Percentiles rank a stretch among this genome's conserved stretches.
phyloP scores from a whole-genome alignment of 1,284 basidiomycete genomes.

The Ustilago vetiveriae region DNA sequence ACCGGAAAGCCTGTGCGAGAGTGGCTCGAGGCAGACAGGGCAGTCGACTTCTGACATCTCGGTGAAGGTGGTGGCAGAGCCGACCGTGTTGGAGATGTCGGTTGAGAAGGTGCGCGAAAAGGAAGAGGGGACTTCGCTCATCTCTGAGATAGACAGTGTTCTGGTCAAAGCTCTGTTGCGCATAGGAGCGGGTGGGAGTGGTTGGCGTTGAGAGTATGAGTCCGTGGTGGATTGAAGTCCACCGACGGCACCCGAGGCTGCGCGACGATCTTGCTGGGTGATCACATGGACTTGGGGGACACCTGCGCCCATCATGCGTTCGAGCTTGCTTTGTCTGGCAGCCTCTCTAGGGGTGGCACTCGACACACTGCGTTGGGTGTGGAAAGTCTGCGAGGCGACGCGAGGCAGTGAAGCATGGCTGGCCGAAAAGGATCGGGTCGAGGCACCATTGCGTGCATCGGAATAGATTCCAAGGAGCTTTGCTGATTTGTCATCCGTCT shows the following conservation, averaged over 20 bases:
- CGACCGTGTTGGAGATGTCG: slow-evolving; percentile 29
- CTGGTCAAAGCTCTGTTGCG: slow-evolving; percentile 15
- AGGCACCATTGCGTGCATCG: slow-evolving; percentile 15
- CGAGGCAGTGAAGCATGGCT: slow-evolving; percentile 10
- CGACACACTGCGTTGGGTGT: slow-evolving; percentile 30
- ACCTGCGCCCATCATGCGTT: slow-evolving; percentile 54
- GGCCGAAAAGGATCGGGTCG: slow-evolving; percentile 32
- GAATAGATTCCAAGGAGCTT: slow-evolving; percentile 23
- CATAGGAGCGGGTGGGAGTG: not conserved
- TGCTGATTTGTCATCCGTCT: slow-evolving; percentile 17
- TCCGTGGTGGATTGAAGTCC: slow-evolving; percentile 4
- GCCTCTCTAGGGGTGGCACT: slow-evolving; percentile 15
- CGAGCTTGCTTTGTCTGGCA: slow-evolving; percentile 47
- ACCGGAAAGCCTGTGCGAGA: slow-evolving; percentile 82
- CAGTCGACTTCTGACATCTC: slow-evolving; percentile 83
- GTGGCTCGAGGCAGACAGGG: slow-evolving; percentile 88
- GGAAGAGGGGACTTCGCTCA: slow-evolving; percentile 23
- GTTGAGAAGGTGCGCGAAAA: slow-evolving; percentile 29
- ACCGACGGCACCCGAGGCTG: slow-evolving; percentile 13
- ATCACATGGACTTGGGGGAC: slow-evolving; percentile 44
- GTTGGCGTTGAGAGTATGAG: slow-evolving; percentile 19
- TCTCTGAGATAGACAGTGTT: slow-evolving; percentile 21
- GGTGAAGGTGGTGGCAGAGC: slow-evolving; percentile 70
- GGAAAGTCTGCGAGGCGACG: not conserved
- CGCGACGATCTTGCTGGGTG: slow-evolving; percentile 22